Evolutionary conservation across 257 asterid species (phyloP), one percentile per base, ranked within the genome.

Genomic region (Rhazya stricta): DNA sequence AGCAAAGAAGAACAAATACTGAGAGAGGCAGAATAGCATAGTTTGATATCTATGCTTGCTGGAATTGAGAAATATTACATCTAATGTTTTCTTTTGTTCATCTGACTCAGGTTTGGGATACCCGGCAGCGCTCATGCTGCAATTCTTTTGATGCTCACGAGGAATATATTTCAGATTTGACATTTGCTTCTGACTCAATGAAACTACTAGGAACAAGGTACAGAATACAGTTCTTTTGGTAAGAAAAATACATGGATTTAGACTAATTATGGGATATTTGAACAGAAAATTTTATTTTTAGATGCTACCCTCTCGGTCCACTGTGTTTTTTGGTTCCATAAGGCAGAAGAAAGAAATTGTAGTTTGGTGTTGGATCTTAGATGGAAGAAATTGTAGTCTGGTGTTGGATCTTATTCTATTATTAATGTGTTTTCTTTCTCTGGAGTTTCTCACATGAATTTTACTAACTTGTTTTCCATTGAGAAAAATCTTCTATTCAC

Each of bases 91-190:
- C 27, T 51, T 19, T 0, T 21, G 58, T 51, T 46, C 74, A 21
- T 48, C 10, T 77, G 37, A 73, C 65, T 73, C 83, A 94, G 97
- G 89, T 92, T 21, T 94, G 98, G 97, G 96, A 92, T 83, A 92
- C 96, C 76, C 81, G 99, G 18, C 97, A 94, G 79, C 90, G 91
- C 50, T 85, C 96, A 74, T 94, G 98, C 85, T 85, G 89, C 84
- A 85, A 78, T 86, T 29, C 97, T 77, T 91, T 85, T 80, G 69
- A 79, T 72, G 89, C 82, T 62, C 99, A 94, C 69, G 91, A 90
- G 77, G 99, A 92, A 36, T 89, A 88, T 83, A 89, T 94, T 79
- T 89, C 99, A 74, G 97, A 94, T 80, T 87, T 94, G 83, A 90
- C 94, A 39, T 89, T 86, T 84, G 89, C 96, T 18, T 69, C 96